Evolutionary conservation across 805 yeast species (phyloP).

Genomic region (Clavispora santaluciae): DNA sequence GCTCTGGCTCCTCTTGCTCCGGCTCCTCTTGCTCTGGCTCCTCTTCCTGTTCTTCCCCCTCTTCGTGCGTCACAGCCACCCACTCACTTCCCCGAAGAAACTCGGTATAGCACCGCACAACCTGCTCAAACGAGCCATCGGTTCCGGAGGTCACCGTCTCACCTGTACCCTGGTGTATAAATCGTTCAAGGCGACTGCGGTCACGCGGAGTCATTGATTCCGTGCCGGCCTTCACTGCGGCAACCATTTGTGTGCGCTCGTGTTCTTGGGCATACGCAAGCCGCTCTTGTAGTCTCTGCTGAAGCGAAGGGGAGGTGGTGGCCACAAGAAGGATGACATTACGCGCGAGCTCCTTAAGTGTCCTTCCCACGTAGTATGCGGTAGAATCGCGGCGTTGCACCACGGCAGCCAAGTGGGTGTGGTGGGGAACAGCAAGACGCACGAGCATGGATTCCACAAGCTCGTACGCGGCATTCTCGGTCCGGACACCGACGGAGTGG

Average conservation of each 20-base stretch:
- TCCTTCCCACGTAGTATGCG: neutral
- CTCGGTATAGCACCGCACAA: constrained; percentile 1
- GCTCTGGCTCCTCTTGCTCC: neutral
- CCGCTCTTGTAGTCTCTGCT: neutral
- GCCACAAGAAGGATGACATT: neutral
- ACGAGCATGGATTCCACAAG: constrained; percentile 1
- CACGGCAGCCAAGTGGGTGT: constrained; percentile 4
- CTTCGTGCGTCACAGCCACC: neutral
- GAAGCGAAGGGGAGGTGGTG: neutral
- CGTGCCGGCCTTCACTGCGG: constrained; percentile 2
- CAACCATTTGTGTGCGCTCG: constrained; percentile 1
- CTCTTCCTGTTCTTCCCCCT: constrained; percentile 1
- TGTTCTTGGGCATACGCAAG: neutral
- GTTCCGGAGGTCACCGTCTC: neutral
- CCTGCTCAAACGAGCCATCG: neutral
- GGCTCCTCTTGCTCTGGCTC: neutral
- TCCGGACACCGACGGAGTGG: neutral
- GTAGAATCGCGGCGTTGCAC: neutral
- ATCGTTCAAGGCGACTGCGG: neutral
- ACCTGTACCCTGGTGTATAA: neutral
- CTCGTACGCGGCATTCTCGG: neutral
- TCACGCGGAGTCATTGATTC: neutral
- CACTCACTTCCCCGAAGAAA: constrained; percentile 2
- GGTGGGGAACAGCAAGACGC: constrained; percentile 1
- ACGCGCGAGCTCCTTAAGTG: neutral